Base-by-base conservation (phyloP, 208 protist species). In the Angomonas deanei region DNA sequence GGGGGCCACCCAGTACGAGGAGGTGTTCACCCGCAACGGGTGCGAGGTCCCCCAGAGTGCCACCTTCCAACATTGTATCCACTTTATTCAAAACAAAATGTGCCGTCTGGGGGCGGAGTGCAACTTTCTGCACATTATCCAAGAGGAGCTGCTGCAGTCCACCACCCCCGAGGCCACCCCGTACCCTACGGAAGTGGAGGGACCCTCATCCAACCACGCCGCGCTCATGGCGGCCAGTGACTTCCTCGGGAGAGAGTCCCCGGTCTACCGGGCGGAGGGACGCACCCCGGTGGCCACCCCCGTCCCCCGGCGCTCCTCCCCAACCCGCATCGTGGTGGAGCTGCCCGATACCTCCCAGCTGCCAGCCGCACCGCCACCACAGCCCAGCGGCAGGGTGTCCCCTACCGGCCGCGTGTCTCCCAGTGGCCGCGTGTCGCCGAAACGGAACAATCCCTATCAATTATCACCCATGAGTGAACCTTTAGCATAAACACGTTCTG, bases 21-120 rank as follows among this genome's bases (percentile, higher is more conserved):
- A 78, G 23, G 80, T 73, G 10, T 86, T 71, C 61, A 58, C 59
- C 11, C 64, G 66, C 28, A 66, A 61, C 13, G 71, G 75, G 27
- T 64, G 34, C 3, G 64, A 76, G 39, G 77, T 80, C 6, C 60
- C 65, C 27, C 72, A 81, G 42, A n/a, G n/a, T 15, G 8, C 36
- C 36, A 89, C 84, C 64, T 89, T 92, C 82, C 86, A 92, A 66
- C 86, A 92, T 67, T 92, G 86, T 53, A 82, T 82, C 4, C 86
- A 92, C 70, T 92, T 92, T 61, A 77, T 82, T 21, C 82, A 72
- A 11, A 89, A 92, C 68, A 72, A 78, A 66, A 52, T 93, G 55
- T 93, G 86, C 69, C 86, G 86, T 62, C 71, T 86, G 64, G 86
- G 86, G 27, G 75, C 80, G 49, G 76, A 76, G 58, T 93, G 86